These are phyloP conservation scores for Mortierella sp. DNA, from an alignment of 371 early-diverging fungal genomes.

Conservation along the genomic window DNA sequence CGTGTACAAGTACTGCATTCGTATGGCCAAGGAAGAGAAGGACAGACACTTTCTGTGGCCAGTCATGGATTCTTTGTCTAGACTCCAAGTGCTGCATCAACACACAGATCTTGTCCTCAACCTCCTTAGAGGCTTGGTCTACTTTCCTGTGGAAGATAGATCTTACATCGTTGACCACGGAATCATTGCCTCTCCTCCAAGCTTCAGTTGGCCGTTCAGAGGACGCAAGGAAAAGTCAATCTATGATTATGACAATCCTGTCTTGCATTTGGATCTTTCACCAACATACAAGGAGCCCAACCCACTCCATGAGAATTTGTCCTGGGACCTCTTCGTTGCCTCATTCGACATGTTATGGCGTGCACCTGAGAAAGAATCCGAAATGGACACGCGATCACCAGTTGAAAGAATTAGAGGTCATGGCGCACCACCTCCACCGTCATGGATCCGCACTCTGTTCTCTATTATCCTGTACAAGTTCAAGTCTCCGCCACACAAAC, in stretches of 20 bases:
- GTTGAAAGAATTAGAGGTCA: too few species aligned
- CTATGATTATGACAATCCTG: conserved; percentile 12
- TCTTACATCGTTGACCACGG: conserved; percentile 12
- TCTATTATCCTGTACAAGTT: conserved; percentile 12
- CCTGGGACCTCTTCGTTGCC: conserved; percentile 18
- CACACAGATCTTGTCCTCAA: background rate
- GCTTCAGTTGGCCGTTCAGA: background rate
- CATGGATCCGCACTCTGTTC: too few species aligned
- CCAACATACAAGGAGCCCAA: background rate
- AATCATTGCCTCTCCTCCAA: conserved; percentile 11
- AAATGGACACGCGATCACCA: too few species aligned
- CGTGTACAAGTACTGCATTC: conserved; percentile 21
- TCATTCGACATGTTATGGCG: conserved; percentile 20
- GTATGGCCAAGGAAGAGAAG: background rate
- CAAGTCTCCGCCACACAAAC: background rate
- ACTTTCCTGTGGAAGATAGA: conserved; percentile 1
- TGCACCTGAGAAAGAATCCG: background rate
- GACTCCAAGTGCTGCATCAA: too few species aligned
- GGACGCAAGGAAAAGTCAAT: too few species aligned
- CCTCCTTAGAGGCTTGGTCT: background rate
- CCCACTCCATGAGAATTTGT: conserved; percentile 12
- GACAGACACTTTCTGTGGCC: background rate
- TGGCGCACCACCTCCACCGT: too few species aligned
- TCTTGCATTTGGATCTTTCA: background rate
- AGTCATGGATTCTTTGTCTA: background rate